A percentile compares a stretch with the other conserved stretches of the same genome.
Evolutionary conservation across 768 basidiomycete genomes (phyloP).

Genomic region (Boletus bicolor): DNA sequence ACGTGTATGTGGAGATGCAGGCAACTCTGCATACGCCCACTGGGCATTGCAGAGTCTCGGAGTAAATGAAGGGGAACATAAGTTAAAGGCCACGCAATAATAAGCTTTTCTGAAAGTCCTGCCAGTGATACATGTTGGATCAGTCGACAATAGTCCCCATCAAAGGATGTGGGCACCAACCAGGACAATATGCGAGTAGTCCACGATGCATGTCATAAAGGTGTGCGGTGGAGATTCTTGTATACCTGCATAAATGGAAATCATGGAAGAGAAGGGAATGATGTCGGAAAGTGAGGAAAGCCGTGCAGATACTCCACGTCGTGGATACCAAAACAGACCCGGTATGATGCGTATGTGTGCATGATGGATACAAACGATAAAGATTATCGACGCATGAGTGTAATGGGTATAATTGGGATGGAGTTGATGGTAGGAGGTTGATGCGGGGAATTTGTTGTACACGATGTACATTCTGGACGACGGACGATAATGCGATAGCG

Average conservation of each 20-base stretch:
- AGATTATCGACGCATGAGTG: constrained; percentile 29
- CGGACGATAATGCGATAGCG: constrained; percentile 3
- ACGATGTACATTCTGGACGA: constrained; percentile 19
- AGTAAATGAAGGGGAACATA: constrained; percentile 7
- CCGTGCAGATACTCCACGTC: constrained; percentile 15
- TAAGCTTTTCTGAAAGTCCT: constrained; percentile 23
- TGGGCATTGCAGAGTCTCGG: neutral
- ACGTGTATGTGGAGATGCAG: constrained; percentile 3
- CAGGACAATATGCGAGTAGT: constrained; percentile 25
- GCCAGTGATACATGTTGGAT: constrained; percentile 11
- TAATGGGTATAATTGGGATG: constrained; percentile 25
- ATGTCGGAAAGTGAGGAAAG: constrained; percentile 9
- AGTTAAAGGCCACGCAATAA: constrained; percentile 24
- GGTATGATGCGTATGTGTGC: constrained; percentile 29
- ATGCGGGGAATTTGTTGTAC: constrained; percentile 20
- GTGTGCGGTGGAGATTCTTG: constrained; percentile 18
- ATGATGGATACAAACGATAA: constrained; percentile 37
- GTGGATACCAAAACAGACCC: constrained; percentile 17
- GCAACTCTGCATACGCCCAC: neutral
- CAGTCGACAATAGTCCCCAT: constrained; percentile 16
- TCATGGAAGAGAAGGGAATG: constrained; percentile 11
- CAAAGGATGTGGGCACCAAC: constrained; percentile 16
- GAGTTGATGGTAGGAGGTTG: constrained; percentile 8
- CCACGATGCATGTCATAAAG: constrained; percentile 30
- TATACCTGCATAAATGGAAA: constrained; percentile 19